Conservation (phyloP, 495 filamentous ascomycete species). For the Filosporella fistucella region DNA sequence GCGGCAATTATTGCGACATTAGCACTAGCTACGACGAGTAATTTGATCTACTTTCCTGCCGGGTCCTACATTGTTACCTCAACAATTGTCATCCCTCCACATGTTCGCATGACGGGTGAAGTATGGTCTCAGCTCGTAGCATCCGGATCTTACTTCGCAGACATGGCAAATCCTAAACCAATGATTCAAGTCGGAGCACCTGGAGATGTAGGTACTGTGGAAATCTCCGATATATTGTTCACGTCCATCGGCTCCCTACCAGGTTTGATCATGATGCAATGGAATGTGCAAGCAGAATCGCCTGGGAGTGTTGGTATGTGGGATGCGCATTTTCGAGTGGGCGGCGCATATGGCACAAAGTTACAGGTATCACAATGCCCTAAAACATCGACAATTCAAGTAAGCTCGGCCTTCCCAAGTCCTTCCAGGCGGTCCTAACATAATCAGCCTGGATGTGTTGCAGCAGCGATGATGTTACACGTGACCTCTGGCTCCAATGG, state of each 20-base stretch:
- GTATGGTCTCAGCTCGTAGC: constrained; percentile 42
- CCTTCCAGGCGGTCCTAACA: too few species aligned
- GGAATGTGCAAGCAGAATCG: constrained; percentile 14
- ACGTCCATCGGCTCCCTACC: constrained; percentile 40
- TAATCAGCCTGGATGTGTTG: constrained; percentile 39
- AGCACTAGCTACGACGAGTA: background rate
- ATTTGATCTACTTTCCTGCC: constrained; percentile 21
- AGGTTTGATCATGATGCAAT: constrained; percentile 38
- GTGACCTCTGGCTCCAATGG: constrained; percentile 40
- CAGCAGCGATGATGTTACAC: constrained; percentile 44
- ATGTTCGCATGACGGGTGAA: constrained; percentile 42
- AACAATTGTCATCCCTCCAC: constrained; percentile 48
- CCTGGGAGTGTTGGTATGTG: constrained; percentile 18
- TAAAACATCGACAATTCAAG: constrained; percentile 10
- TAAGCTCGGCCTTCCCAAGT: too few species aligned
- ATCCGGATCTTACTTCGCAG: constrained; percentile 43
- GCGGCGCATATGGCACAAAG: constrained; percentile 34
- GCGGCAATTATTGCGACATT: constrained; percentile 5
- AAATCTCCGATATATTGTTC: constrained; percentile 53
- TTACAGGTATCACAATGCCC: constrained; percentile 23
- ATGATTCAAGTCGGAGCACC: constrained; percentile 49
- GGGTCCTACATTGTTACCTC: constrained; percentile 40
- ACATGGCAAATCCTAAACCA: constrained; percentile 38
- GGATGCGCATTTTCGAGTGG: constrained; percentile 40
- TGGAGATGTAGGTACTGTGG: constrained; percentile 48